These are phyloP conservation scores for Pyronema domesticum DNA, from an alignment of 495 filamentous ascomycete genomes.

Conservation along the genomic window DNA sequence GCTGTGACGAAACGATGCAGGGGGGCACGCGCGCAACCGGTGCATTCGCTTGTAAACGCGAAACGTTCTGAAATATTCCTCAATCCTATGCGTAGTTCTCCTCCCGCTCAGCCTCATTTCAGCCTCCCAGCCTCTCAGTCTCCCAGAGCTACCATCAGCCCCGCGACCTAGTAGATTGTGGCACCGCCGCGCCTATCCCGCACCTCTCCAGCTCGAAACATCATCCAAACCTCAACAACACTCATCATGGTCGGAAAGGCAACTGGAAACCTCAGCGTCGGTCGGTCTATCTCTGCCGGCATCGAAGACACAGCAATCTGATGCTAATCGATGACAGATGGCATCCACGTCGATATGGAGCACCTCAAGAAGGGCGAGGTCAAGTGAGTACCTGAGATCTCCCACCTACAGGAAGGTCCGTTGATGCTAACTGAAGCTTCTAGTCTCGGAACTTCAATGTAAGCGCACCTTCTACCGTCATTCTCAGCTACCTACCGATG, in stretches of 20 bases:
- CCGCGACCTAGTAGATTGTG: neutral
- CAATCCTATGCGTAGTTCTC: neutral
- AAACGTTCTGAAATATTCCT: neutral
- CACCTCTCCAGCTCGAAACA: too few relatives aligned
- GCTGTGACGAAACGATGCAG: constrained; percentile 1
- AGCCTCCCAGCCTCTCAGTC: neutral
- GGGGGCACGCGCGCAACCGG: neutral
- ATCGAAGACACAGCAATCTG: neutral
- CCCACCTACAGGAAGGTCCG: constrained; percentile 1
- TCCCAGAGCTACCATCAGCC: neutral
- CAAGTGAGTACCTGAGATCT: constrained; percentile 46
- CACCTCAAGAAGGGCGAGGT: constrained; percentile 76
- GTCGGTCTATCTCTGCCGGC: constrained; percentile 11
- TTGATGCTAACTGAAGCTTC: constrained; percentile 13
- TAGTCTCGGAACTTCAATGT: constrained; percentile 96
- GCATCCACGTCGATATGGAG: constrained; percentile 95
- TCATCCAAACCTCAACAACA: neutral
- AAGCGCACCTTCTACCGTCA: constrained; percentile 26
- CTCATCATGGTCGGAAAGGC: constrained; percentile 16
- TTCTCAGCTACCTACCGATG: neutral
- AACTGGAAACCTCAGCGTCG: constrained; percentile 25
- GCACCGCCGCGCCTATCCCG: neutral
- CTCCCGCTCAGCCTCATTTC: neutral
- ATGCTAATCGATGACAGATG: constrained; percentile 44
- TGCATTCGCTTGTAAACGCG: neutral